Percentiles rank a stretch among this genome's conserved stretches.
These are phyloP conservation scores for Boletus patriciae DNA, from an alignment of 768 basidiomycete genomes.

Conservation along the genomic window DNA sequence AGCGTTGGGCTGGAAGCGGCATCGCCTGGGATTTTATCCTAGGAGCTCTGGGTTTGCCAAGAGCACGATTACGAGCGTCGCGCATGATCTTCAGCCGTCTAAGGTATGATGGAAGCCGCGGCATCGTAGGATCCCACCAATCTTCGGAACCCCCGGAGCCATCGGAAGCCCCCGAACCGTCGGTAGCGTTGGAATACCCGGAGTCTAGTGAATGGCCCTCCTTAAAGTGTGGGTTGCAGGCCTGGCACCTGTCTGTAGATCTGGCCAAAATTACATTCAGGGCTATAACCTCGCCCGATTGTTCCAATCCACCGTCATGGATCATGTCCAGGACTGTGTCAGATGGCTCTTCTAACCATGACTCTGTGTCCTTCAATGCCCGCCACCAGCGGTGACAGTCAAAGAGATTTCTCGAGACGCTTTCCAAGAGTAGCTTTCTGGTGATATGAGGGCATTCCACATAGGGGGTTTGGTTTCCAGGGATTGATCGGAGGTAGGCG, in stretches of 20 bases:
- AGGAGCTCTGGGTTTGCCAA: not conserved
- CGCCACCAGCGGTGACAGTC: not conserved
- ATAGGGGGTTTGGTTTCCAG: not conserved
- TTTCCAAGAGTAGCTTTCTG: not conserved
- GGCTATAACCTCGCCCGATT: not conserved
- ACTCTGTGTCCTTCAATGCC: not conserved
- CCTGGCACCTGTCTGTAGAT: constrained; percentile 1
- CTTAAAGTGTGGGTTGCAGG: too few relatives aligned
- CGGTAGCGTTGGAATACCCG: too few relatives aligned
- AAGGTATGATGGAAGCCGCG: not conserved
- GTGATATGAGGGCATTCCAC: not conserved
- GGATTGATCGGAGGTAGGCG: not conserved
- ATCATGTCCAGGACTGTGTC: not conserved
- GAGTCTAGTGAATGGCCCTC: too few relatives aligned
- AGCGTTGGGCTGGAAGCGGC: not conserved
- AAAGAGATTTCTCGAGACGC: not conserved
- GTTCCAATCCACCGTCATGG: not conserved
- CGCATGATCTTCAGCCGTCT: not conserved
- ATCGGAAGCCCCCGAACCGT: not conserved
- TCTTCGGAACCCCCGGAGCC: not conserved
- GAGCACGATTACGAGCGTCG: not conserved
- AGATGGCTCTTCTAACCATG: constrained; percentile 6
- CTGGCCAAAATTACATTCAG: not conserved
- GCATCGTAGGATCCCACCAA: not conserved
- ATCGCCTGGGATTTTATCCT: not conserved